These are phyloP conservation scores for Hemerocallis citrina DNA, from an alignment of 106 monocot species.

Conservation along the genomic window DNA sequence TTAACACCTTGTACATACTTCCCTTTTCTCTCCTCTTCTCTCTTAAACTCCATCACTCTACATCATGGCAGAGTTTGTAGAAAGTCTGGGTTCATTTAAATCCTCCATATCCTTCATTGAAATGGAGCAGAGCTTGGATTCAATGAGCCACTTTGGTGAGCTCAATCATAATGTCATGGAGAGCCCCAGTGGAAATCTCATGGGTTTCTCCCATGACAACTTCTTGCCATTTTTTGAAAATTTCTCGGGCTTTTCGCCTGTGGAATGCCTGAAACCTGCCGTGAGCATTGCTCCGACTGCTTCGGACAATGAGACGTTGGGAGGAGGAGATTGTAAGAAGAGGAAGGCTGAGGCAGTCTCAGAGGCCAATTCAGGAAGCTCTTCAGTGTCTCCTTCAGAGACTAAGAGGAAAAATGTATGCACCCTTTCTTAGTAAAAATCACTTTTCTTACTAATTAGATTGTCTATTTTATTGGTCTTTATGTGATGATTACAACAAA, in stretches of 20 bases:
- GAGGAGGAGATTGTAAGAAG: conserved; percentile 11
- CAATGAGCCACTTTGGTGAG: conserved; percentile 23
- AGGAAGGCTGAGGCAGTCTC: conserved; percentile 7
- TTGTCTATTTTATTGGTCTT: not conserved
- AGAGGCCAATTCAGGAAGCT: conserved; percentile 2
- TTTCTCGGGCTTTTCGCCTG: conserved; percentile 1
- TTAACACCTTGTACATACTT: not conserved
- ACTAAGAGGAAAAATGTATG: conserved; percentile 21
- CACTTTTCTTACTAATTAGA: not conserved
- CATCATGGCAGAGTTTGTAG: conserved; percentile 26
- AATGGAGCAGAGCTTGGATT: conserved; percentile 23
- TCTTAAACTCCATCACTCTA: not conserved
- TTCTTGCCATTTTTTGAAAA: conserved; percentile 11
- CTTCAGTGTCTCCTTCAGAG: conserved; percentile 4
- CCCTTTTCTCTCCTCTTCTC: not conserved
- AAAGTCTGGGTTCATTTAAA: conserved; percentile 5
- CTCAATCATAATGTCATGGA: conserved; percentile 14
- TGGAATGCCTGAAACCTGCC: not conserved
- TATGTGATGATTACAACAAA: too few species aligned
- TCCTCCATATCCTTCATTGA: conserved; percentile 18
- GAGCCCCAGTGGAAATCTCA: not conserved
- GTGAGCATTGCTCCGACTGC: not conserved
- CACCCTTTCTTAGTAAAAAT: not conserved
- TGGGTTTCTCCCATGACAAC: conserved; percentile 15
- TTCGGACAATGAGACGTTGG: not conserved